Conservation (phyloP, 2,329 filamentous ascomycete genomes). For the Metarhizium brunneum region DNA sequence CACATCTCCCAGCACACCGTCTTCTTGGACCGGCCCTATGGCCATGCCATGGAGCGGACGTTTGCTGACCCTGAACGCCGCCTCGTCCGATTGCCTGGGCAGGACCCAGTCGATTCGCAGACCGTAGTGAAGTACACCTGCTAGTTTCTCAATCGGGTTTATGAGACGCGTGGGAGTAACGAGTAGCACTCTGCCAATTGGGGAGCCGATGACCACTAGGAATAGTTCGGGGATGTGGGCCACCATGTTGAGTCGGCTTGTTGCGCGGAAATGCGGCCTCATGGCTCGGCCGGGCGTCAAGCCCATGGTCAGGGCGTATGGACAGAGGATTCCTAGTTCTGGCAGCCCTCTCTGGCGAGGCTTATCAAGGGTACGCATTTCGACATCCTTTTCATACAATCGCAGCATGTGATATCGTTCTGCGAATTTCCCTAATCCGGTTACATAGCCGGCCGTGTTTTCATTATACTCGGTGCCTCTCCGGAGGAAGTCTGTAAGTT, state of each 20-base stretch:
- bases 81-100: constrained; percentile 38
- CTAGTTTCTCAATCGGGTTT: constrained; percentile 11
- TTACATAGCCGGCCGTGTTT: not conserved
- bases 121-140: constrained; percentile 23
- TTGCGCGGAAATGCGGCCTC: constrained; percentile 21
- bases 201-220: constrained; percentile 57
- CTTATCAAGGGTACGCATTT: constrained; percentile 29
- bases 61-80: constrained; percentile 29
- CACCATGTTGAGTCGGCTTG: constrained; percentile 45
- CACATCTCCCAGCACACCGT: constrained; percentile 14
- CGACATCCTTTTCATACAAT: constrained; percentile 38
- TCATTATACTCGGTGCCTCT: constrained; percentile 10
- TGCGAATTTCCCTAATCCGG: constrained; percentile 3
- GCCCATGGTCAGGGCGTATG: constrained; percentile 19
- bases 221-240: constrained; percentile 59
- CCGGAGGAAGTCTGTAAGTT: constrained; percentile 14
- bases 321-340: constrained; percentile 23
- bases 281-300: constrained; percentile 12
- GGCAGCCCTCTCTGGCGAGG: constrained; percentile 7
- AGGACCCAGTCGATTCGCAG: constrained; percentile 47
- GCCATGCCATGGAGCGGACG: constrained; percentile 58
- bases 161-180: constrained; percentile 41
- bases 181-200: constrained; percentile 56
- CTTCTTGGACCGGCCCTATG: constrained; percentile 50
- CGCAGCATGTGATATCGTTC: constrained; percentile 31